Base-by-base conservation (phyloP, 805 yeast genomes). In the Suhomyces xylopsoci region DNA sequence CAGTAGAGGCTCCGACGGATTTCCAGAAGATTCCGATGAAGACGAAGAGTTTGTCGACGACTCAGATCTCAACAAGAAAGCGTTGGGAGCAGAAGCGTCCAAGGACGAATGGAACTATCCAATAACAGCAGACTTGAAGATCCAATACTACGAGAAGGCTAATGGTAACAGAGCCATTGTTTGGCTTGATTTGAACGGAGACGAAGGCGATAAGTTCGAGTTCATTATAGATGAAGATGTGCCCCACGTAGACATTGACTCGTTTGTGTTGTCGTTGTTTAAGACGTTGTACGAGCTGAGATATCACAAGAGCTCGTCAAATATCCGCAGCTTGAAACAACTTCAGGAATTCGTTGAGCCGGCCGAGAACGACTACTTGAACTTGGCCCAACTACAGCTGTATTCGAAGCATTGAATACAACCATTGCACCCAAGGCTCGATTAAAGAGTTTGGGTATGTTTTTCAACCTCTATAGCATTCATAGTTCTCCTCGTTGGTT, bases 141-240 rank as follows among this genome's bases (percentile, higher is more conserved):
- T 92, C 48, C 77, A 82, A 53, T 76, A 80, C 52, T 75, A 74
- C 52, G 74, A 80, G 52, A 79, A 80, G 50, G 68, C 74, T 41
- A 81, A 82, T 36, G 88, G 85, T 1, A 71, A 79, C 3, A 70
- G 76, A 40, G 82, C 85, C 1, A 79, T 93, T 25, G 75, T 86
- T 0, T 93, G 98, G 98, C 77, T 72, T 12, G 97, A 94, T 66
- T 64, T 83, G 36, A 84, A 83, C 44, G 97, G 97, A n/a, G 97
- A 92, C 61, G 76, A 78, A 5, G 97, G 90, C 22, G 97, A 92
- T 62, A 71, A 77, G 56, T 90, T 87, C 67, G 96, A 91, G 68
- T 92, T 89, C 69, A 78, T 87, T 20, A 81, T 90, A 48, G 89
- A 84, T 55, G 79, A 78, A 47, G 78, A 79, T 12, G 81, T 84